Evolutionary conservation across 192 early-diverging fungal genomes (phyloP), one percentile per base, ranked within the genome.

Genomic region (Coemansia sp.): DNA sequence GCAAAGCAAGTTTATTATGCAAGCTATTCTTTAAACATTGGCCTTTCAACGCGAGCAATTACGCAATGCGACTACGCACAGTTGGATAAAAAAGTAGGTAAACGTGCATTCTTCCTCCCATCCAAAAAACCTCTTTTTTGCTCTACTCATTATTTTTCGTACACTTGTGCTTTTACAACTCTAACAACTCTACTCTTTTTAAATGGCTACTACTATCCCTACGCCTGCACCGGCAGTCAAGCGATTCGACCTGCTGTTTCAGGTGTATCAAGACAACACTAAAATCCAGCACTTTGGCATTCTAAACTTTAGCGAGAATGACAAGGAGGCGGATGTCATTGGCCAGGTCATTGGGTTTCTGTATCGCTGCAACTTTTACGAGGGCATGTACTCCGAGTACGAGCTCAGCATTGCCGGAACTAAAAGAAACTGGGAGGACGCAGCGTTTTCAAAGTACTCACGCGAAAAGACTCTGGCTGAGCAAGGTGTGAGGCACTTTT

Each of bases 271-370:
- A 31, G 49, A 4, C 27, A 11, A 53, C 17, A 53, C 29, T 6
- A 53, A 53, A 53, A 29, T 53, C 29, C 49, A 53, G 27, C 49
- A 53, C 49, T 53, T 53, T 53, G 49, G 49, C 49, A 53, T 53
- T 53, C 49, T 53, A 15, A 53, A 53, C 27, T 53, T 53, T 53
- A 53, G 49, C 49, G 49, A 53, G 29, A 15, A 31, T 14, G 27
- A 53, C 14, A 53, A 17, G 15, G 49, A 53, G 1, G 25, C 12
- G 1, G 49, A 53, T 7, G 6, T 53, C 49, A 32, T 53, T 53
- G 49, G 25, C 29, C 49, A 53, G 49, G 49, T 53, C 5, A 53
- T 53, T 53, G 49, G 27, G 14, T 53, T 53, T 53, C 20, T 53
- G 49, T 53, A 29, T 22, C 49, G 49, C 11, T 31, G 15, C 49